Conservation (phyloP, 176 grass and related monocot genomes). For the Cenchrus purpureus region DNA sequence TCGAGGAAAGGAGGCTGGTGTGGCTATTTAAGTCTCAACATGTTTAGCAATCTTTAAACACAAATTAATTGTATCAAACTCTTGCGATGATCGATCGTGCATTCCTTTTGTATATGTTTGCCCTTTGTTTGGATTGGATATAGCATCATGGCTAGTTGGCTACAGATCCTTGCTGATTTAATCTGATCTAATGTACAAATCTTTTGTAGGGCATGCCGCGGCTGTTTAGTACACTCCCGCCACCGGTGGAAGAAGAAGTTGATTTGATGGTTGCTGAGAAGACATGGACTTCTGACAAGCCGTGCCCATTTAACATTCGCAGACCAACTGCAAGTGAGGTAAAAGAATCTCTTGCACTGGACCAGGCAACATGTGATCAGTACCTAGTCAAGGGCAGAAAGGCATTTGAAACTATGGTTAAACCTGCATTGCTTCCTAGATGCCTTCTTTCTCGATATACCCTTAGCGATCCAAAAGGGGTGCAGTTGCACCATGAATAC, state of each 20-base stretch:
- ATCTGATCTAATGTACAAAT: no score
- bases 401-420: background rate
- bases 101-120: no score
- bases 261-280: background rate
- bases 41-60: no score
- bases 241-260: background rate
- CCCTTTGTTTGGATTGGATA: no score
- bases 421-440: background rate
- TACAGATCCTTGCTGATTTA: no score
- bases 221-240: background rate
- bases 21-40: no score
- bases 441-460: background rate
- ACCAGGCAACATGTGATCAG: background rate
- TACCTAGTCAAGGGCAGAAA: background rate
- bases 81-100: no score
- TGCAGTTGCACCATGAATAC: background rate
- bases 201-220: no score
- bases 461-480: background rate
- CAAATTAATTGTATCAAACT: no score
- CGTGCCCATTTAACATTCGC: background rate
- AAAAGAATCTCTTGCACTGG: background rate
- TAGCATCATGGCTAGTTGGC: no score
- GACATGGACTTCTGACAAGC: background rate
- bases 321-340: background rate
- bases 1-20: no score